Evolutionary conservation across 306 rosid genomes (phyloP).

Genomic region (Acacia acuminata): DNA sequence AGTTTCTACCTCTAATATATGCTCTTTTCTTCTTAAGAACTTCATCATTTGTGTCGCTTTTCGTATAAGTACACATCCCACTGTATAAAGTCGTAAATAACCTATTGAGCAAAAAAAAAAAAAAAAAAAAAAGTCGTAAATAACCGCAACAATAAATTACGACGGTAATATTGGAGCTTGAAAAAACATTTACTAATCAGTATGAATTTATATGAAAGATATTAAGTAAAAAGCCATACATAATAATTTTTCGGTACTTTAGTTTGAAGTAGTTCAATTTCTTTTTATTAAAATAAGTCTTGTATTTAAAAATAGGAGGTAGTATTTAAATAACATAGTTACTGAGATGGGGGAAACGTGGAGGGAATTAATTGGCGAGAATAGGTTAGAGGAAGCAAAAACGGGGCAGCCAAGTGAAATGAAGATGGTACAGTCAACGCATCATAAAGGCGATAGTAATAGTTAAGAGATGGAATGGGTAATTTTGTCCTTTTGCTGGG

Average conservation of each 20-base stretch:
- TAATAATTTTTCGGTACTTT: no score
- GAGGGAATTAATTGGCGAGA: background rate
- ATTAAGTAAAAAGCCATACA: no score
- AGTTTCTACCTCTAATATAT: background rate
- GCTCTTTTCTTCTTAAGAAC: background rate
- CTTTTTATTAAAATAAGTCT: no score
- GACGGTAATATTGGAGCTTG: background rate
- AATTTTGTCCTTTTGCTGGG: slow-evolving; percentile 3
- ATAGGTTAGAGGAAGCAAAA: background rate
- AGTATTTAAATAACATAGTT: background rate
- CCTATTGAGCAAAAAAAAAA: no score
- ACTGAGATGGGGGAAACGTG: background rate
- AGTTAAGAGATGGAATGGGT: background rate
- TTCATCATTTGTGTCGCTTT: background rate
- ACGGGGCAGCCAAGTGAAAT: no score
- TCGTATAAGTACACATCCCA: background rate
- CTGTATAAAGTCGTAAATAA: background rate
- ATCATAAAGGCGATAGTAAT: background rate
- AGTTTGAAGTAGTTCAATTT: no score
- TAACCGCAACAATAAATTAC: background rate
- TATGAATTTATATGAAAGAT: no score
- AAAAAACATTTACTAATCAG: background rate
- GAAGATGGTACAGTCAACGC: background rate
- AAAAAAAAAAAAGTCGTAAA: no score
- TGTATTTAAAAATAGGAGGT: no score